A percentile compares a stretch with the other conserved stretches of the same genome.
Conservation (phyloP, 2,329 filamentous ascomycete species). For the Huntiella savannae region DNA sequence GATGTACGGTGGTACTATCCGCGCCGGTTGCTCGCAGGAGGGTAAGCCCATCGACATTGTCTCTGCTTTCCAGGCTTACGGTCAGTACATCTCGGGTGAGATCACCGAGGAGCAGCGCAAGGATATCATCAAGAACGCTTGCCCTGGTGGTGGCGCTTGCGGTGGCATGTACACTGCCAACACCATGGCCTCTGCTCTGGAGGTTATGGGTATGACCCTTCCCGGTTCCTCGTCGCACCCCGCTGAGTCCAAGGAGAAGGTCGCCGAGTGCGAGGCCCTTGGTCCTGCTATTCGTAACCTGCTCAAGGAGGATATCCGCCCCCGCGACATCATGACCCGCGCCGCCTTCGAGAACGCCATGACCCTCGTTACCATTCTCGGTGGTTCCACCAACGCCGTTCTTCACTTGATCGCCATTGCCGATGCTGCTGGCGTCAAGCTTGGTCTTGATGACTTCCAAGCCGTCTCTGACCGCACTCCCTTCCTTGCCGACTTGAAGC, state of each 20-base stretch:
- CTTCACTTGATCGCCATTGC: slow-evolving; percentile 85
- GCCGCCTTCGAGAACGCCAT: slow-evolving; percentile 73
- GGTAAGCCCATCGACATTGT: slow-evolving; percentile 71
- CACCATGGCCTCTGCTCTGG: slow-evolving; percentile 80
- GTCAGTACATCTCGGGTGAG: slow-evolving; percentile 60
- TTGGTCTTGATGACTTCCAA: slow-evolving; percentile 69
- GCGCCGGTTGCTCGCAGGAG: slow-evolving; percentile 64
- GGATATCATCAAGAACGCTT: slow-evolving; percentile 64
- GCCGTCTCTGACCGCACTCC: slow-evolving; percentile 66
- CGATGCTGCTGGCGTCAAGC: slow-evolving; percentile 55
- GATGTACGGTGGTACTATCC: slow-evolving; percentile 87
- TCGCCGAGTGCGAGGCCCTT: slow-evolving; percentile 67
- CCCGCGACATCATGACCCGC: slow-evolving; percentile 62
- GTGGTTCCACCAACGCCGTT: slow-evolving; percentile 75
- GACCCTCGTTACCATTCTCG: slow-evolving; percentile 80
- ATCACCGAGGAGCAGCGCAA: slow-evolving; percentile 65
- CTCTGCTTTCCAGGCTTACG: slow-evolving; percentile 73
- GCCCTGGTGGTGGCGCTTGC: slow-evolving; percentile 46
- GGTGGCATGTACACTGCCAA: slow-evolving; percentile 89
- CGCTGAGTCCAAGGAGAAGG: slow-evolving; percentile 63
- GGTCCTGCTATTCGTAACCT: slow-evolving; percentile 60
- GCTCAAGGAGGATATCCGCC: slow-evolving; percentile 67
- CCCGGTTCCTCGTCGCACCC: slow-evolving; percentile 74
- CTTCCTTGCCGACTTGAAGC: slow-evolving; percentile 70
- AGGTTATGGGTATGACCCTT: slow-evolving; percentile 68